phyloP scores from a whole-genome alignment of 1,284 basidiomycete species.

The Veloboletus limbatus region DNA sequence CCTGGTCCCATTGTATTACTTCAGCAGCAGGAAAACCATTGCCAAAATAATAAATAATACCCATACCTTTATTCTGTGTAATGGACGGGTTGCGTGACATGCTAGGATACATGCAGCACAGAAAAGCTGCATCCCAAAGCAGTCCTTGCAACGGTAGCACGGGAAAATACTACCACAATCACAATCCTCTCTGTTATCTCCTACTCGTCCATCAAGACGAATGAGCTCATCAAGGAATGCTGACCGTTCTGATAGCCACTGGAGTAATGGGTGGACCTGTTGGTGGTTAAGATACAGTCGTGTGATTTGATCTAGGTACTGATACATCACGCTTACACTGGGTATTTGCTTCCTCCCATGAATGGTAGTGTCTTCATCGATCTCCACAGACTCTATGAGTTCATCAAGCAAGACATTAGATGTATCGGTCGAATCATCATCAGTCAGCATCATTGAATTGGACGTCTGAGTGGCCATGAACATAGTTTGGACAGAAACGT shows the following conservation, averaged over 20 bases:
- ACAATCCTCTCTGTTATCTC: background rate
- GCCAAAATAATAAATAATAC: no score
- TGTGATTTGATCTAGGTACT: no score
- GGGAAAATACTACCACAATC: background rate
- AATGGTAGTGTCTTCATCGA: no score
- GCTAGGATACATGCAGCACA: background rate
- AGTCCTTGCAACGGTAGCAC: slow-evolving; percentile 1
- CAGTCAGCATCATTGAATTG: no score
- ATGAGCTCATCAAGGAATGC: slow-evolving; percentile 8
- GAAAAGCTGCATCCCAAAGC: background rate
- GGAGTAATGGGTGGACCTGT: background rate
- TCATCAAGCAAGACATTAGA: no score
- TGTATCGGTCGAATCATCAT: no score
- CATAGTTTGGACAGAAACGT: background rate
- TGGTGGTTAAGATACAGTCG: no score
- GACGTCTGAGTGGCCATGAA: background rate
- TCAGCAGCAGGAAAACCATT: no score
- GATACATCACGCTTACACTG: background rate
- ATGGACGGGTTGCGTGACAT: background rate
- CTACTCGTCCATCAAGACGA: background rate
- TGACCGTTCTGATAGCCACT: background rate
- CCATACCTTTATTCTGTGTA: slow-evolving; percentile 11
- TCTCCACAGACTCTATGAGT: no score
- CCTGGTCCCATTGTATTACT: no score
- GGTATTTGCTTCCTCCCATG: background rate